Evolutionary conservation across 1,139 yeast genomes (phyloP), one percentile per base, ranked within the genome.

Genomic region (Pichia norvegensis): DNA sequence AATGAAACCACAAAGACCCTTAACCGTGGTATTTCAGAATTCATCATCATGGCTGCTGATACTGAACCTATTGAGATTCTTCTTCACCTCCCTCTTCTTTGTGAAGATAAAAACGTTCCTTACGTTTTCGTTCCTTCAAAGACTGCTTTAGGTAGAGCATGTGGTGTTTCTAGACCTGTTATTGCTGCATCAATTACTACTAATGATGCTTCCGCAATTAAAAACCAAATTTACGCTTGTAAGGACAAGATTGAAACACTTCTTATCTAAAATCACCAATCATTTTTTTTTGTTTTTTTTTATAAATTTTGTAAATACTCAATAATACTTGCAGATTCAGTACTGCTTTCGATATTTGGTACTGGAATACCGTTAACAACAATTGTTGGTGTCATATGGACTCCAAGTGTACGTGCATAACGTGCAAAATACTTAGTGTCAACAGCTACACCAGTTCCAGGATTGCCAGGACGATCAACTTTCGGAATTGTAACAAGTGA

Each of bases 31-130:
- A 92, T 94, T 65, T 85, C 97, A 62, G 98, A 92, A 75, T 92
- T 94, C 79, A 90, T 94, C 72, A 87, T 94, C 74, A 88, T 94
- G 97, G 98, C 98, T 60, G 99, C 98, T 62, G 98, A 94, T 69
- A 87, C 98, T 62, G 96, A 92, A 72, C 99, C 99, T 62, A 90
- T 94, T 66, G 98, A 94, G 76, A 92, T 94, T 69, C 83, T 94
- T 67, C 81, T 94, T 69, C 98, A 94, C 70, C 79, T 94, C 70
- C 99, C 99, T 45, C 80, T 94, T 63, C 78, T 94, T 64, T 92
- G 99, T 73, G 98, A 92, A 74, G 99, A 92, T 74, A 92, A 92
- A 79, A 92, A 94, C 76, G 98, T 92, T 59, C 97, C 98, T 54
- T 92, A 92, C 76, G 97, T 92, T 55, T 92, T 92, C 62, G 97